Evolutionary conservation across 2,329 filamentous ascomycete species (phyloP), one percentile per base, ranked within the genome.

Genomic region (Bipolaris cookei): DNA sequence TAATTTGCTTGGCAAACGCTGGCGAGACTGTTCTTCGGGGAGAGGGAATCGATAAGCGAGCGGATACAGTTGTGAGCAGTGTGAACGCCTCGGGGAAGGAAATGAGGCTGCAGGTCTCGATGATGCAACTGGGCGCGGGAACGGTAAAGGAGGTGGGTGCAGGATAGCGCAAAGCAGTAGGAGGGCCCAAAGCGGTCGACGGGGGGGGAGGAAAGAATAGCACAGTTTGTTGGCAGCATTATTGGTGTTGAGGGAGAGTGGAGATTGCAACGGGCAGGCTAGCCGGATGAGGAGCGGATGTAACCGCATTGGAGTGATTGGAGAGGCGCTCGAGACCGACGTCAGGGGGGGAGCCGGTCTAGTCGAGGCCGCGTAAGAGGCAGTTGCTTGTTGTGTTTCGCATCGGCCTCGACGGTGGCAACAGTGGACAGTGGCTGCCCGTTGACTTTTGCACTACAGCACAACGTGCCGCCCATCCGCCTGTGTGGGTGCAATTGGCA

Each of bases 21-120:
- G 54, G 54, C 54, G 55, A 61, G 57, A 60, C 54, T 37, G 48
- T 47, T 58, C 30, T 41, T 45, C 47, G 48, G 44, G 47, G 43
- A 20, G n/a, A 46, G 42, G 38, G 16, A 42, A 44, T 41, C 56
- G 56, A 59, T 54, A 60, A 60, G 59, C 59, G 59, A 62, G 53
- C 32, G 34, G 35, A 37, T 25, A 46, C 37, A 41, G 21, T 23
- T 16, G 32, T 14, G 51, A 32, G 44, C 39, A 43, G 32, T 23
- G n/a, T 45, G 16, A 16, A n/a, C 25, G 25, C 38, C 6, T 43
- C 23, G 37, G 20, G 41, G 34, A 47, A 47, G 32, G 18, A 16
- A 46, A 41, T 50, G 50, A 28, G 21, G 51, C 32, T 54, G 53
- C 55, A 20, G 50, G 47, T 32, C 20, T 37, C 16, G 41, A 28